These are phyloP conservation scores for Podila epigama DNA, from an alignment of 192 early-diverging fungal genomes.

Conservation along the genomic window DNA sequence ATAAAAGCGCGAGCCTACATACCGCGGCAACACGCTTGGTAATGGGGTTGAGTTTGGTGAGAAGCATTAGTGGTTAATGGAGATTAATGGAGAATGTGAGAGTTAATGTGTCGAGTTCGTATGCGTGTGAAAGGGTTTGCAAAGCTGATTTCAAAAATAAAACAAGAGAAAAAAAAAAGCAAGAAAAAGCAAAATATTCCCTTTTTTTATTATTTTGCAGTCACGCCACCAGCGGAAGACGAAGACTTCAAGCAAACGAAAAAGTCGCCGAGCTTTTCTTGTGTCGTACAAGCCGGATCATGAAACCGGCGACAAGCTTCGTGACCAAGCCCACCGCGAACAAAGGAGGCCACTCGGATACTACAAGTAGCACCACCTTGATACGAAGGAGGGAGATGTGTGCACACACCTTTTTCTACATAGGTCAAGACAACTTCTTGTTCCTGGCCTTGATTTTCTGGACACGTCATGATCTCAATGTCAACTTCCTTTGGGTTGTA, in stretches of 20 bases:
- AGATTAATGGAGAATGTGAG: no score
- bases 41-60: conserved; percentile 25
- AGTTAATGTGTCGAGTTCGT: no score
- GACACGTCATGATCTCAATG: neutral
- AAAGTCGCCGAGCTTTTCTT: neutral
- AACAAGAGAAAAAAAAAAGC: no score
- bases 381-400: neutral
- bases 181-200: no score
- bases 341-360: neutral
- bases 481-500: neutral
- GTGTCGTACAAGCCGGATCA: neutral
- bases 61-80: conserved; percentile 24
- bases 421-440: neutral
- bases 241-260: neutral
- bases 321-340: neutral
- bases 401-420: neutral
- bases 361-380: neutral
- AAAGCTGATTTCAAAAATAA: no score
- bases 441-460: neutral
- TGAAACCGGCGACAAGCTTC: neutral
- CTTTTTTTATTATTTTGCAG: no score
- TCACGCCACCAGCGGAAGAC: neutral
- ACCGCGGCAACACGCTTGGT: conserved; percentile 34
- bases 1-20: conserved; percentile 1
- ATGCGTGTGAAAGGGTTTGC: no score